phyloP scores from a whole-genome alignment of 2,329 filamentous ascomycete genomes.

The Lachnellula occidentalis region DNA sequence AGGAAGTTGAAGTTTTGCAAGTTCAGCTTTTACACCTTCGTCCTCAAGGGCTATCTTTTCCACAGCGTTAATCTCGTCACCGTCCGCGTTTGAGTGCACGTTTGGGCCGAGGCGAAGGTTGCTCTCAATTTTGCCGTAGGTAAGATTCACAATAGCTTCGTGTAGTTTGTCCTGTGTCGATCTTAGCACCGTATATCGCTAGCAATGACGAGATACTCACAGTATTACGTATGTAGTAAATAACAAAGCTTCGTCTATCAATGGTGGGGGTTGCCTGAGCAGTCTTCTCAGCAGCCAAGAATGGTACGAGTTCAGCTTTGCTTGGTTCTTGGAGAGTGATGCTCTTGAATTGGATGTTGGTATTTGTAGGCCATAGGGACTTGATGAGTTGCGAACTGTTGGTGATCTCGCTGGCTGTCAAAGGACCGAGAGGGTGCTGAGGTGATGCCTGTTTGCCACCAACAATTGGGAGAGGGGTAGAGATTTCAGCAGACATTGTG shows the following conservation, averaged over 20 bases:
- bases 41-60: conserved; percentile 52
- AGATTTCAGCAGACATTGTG: conserved; percentile 22
- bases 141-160: conserved; percentile 52
- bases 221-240: conserved; percentile 56
- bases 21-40: conserved; percentile 50
- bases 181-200: conserved; percentile 22
- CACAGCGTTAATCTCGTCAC: conserved; percentile 52
- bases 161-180: conserved; percentile 49
- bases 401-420: conserved; percentile 52
- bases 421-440: conserved; percentile 53
- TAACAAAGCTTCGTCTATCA: conserved; percentile 47
- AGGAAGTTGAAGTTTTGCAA: conserved; percentile 57
- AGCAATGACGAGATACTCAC: conserved; percentile 35
- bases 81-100: conserved; percentile 53
- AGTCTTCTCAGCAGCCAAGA: conserved; percentile 43
- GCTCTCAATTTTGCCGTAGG: conserved; percentile 43
- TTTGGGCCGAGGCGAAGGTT: conserved; percentile 55
- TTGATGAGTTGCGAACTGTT: conserved; percentile 45
- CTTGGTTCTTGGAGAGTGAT: conserved; percentile 55
- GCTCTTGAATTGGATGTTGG: conserved; percentile 55
- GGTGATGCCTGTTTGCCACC: conserved; percentile 19
- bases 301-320: conserved; percentile 47
- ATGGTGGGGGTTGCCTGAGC: conserved; percentile 37
- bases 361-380: conserved; percentile 48
- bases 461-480: conserved; percentile 20